These are phyloP conservation scores for Polychytrium aggregatum DNA, from an alignment of 192 early-diverging fungal species.

Conservation along the genomic window DNA sequence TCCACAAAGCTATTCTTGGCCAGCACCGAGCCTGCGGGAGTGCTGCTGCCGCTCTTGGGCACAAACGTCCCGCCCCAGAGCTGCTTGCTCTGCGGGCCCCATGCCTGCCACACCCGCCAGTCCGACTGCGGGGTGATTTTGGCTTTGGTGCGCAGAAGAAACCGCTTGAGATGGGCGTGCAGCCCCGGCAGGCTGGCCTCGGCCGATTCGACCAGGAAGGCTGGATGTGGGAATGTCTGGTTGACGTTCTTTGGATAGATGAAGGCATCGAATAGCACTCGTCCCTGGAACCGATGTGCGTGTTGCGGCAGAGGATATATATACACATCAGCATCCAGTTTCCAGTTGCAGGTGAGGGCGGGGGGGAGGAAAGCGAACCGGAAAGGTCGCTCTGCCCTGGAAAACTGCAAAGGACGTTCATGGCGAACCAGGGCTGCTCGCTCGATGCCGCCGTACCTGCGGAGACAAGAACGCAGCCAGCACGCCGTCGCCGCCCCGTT, in stretches of 20 bases:
- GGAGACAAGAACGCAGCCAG: constrained; percentile 73
- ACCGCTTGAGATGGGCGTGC: constrained; percentile 59
- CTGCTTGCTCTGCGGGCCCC: constrained; percentile 44
- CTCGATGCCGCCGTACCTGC: constrained; percentile 48
- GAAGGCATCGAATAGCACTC: constrained; percentile 81
- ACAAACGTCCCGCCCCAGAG: constrained; percentile 13
- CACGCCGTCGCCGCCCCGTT: constrained; percentile 62
- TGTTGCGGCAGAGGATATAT: too few relatives aligned
- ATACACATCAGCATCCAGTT: too few relatives aligned
- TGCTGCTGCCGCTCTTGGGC: not conserved
- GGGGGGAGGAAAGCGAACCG: too few relatives aligned
- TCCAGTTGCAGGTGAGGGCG: too few relatives aligned
- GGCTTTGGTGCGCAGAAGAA: constrained; percentile 68
- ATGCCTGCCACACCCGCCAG: constrained; percentile 60
- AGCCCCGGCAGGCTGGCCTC: constrained; percentile 36
- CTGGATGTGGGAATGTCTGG: constrained; percentile 50
- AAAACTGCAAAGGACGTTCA: too few relatives aligned
- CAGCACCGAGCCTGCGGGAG: constrained; percentile 14
- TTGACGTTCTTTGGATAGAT: constrained; percentile 62
- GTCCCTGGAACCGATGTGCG: constrained; percentile 44
- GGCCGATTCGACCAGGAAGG: constrained; percentile 70
- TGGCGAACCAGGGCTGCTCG: too few relatives aligned
- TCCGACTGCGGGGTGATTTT: constrained; percentile 46
- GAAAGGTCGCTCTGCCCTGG: too few relatives aligned
- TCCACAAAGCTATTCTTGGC: constrained; percentile 20